Conservation (phyloP, 208 protist species). For the Trypanosoma cruzi region DNA sequence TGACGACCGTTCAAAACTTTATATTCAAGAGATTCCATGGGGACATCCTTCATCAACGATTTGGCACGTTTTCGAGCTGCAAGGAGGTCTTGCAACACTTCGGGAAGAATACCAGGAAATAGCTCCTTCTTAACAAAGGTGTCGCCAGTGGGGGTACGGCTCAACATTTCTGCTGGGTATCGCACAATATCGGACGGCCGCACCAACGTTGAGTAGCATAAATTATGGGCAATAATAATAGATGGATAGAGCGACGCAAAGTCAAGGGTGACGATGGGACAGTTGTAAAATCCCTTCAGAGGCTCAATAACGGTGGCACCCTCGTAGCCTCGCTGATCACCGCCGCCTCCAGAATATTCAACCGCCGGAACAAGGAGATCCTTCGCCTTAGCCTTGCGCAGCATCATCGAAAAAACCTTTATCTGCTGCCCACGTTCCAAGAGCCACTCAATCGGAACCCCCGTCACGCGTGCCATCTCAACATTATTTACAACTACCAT, state of each 20-base stretch:
- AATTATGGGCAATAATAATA: slow-evolving; percentile 99
- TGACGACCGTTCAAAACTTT: slow-evolving; percentile 98
- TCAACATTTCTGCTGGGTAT: slow-evolving; percentile 76
- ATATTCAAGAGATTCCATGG: slow-evolving; percentile 82
- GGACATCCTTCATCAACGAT: slow-evolving; percentile 82
- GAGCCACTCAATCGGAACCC: slow-evolving; percentile 97
- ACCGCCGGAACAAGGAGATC: slow-evolving; percentile 85
- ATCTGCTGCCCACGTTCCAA: slow-evolving; percentile 98
- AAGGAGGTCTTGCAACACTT: slow-evolving; percentile 87
- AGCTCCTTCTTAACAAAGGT: slow-evolving; percentile 81
- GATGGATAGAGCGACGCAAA: slow-evolving; percentile 99
- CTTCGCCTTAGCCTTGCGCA: slow-evolving; percentile 83
- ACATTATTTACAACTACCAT: slow-evolving; percentile 99
- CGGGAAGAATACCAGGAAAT: slow-evolving; percentile 81
- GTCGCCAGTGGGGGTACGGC: slow-evolving; percentile 69
- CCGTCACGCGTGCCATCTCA: slow-evolving; percentile 99
- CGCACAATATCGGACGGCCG: slow-evolving; percentile 79
- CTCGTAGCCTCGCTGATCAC: slow-evolving; percentile 90
- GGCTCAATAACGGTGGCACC: slow-evolving; percentile 99
- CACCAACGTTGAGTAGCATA: slow-evolving; percentile 98
- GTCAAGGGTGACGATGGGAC: slow-evolving; percentile 98
- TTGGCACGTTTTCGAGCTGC: slow-evolving; percentile 76
- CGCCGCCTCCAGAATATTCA: slow-evolving; percentile 58
- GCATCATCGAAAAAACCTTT: slow-evolving; percentile 96
- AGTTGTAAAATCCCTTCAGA: slow-evolving; percentile 97